These are phyloP conservation scores for Aspergillus aculeatus DNA, from an alignment of 2,329 filamentous ascomycete species.

Conservation along the genomic window DNA sequence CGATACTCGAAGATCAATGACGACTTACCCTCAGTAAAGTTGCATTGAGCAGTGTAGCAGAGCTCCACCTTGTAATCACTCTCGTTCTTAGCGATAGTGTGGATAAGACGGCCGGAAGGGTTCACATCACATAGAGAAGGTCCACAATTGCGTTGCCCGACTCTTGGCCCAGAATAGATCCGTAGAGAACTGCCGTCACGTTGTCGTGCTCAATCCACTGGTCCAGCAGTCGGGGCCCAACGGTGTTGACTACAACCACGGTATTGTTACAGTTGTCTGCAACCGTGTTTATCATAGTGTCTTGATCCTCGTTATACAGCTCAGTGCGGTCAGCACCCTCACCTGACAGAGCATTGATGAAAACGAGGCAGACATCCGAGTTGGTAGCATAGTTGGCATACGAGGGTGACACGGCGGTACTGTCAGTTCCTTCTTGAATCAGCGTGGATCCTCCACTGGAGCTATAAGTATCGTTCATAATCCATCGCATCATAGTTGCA, in stretches of 20 bases:
- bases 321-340: constrained; percentile 37
- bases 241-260: constrained; percentile 64
- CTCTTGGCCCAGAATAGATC: constrained; percentile 63
- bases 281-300: constrained; percentile 56
- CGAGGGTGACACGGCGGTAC: constrained; percentile 1
- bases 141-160: constrained; percentile 56
- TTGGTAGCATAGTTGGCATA: constrained; percentile 57
- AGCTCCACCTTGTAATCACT: constrained; percentile 51
- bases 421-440: background rate
- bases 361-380: constrained; percentile 47
- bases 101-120: constrained; percentile 39
- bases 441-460: constrained; percentile 9
- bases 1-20: background rate
- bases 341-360: constrained; percentile 54
- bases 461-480: constrained; percentile 19
- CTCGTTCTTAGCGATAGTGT: constrained; percentile 57
- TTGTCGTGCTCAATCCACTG: constrained; percentile 62
- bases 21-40: constrained; percentile 8
- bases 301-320: constrained; percentile 44
- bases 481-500: constrained; percentile 22
- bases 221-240: constrained; percentile 57
- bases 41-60: constrained; percentile 6
- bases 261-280: constrained; percentile 61
- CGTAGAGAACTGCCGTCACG: constrained; percentile 63
- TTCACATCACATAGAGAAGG: constrained; percentile 52